Evolutionary conservation across 257 asterid genomes (phyloP).

Genomic region (Forsythia viridissima): DNA sequence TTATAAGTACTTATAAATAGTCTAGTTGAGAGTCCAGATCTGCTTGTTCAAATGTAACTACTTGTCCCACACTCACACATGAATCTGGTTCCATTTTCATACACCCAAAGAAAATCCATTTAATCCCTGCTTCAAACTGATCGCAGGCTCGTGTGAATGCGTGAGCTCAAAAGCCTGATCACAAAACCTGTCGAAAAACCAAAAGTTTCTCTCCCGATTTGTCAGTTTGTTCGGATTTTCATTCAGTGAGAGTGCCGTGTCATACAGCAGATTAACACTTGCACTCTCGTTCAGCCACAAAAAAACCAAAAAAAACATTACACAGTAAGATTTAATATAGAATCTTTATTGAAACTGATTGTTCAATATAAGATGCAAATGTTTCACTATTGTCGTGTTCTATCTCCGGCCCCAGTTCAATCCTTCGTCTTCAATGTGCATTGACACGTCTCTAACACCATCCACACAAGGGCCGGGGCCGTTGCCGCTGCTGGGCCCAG

Average conservation of each 20-base stretch:
- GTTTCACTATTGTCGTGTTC: constrained; percentile 28
- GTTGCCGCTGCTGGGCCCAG: constrained; percentile 16
- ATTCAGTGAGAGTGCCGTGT: constrained; percentile 32
- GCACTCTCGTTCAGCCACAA: constrained; percentile 38
- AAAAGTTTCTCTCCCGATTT: constrained; percentile 36
- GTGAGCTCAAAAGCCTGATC: constrained; percentile 37
- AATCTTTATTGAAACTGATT: constrained; percentile 61
- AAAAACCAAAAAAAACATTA: constrained; percentile 5
- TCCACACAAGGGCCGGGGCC: constrained; percentile 24
- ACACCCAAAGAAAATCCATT: constrained; percentile 3
- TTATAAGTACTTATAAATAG: too few species aligned
- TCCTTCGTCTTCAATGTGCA: constrained; percentile 42
- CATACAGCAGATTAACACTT: constrained; percentile 31
- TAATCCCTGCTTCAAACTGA: constrained; percentile 32
- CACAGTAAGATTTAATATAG: constrained; percentile 16
- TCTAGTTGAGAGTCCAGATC: too few species aligned
- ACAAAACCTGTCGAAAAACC: constrained; percentile 35
- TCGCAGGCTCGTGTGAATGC: constrained; percentile 30
- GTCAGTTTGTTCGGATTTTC: constrained; percentile 45
- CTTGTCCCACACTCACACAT: constrained; percentile 26
- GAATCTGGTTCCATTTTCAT: constrained; percentile 25
- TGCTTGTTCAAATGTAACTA: constrained; percentile 22
- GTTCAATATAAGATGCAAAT: constrained; percentile 37
- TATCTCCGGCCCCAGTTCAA: constrained; percentile 53
- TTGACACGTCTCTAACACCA: constrained; percentile 29